Conservation (phyloP, 2,329 filamentous ascomycete species). For the Epichloe hybrida region DNA sequence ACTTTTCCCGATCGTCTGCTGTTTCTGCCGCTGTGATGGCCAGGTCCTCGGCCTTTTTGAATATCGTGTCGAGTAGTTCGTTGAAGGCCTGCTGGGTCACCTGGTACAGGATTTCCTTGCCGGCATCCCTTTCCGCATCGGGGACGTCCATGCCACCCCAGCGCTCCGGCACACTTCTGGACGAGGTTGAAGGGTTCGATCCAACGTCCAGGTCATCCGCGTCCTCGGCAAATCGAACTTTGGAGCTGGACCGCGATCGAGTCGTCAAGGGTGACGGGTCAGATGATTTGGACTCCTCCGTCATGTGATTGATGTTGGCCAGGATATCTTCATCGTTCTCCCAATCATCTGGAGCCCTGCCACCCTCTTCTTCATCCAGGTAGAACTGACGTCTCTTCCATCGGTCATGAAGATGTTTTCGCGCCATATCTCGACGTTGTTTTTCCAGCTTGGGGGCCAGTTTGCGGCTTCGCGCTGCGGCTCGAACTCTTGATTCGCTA, state of each 20-base stretch:
- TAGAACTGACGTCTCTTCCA: conserved; percentile 73
- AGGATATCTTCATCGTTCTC: conserved; percentile 45
- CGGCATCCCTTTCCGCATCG: conserved; percentile 67
- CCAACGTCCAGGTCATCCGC: conserved; percentile 54
- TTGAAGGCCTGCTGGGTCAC: conserved; percentile 85
- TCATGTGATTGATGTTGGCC: conserved; percentile 16
- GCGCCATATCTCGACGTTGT: conserved; percentile 29
- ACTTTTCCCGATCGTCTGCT: conserved; percentile 44
- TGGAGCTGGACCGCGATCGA: conserved; percentile 58
- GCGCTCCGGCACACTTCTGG: conserved; percentile 55
- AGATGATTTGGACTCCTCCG: conserved; percentile 29
- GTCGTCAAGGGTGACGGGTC: conserved; percentile 16
- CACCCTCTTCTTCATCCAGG: conserved; percentile 72
- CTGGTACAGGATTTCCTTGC: conserved; percentile 81
- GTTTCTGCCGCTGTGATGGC: conserved; percentile 55
- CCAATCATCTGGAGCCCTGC: conserved; percentile 45
- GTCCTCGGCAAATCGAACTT: conserved; percentile 64
- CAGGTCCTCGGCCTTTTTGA: conserved; percentile 61
- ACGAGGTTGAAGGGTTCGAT: conserved; percentile 62
- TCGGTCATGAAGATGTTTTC: conserved; percentile 49
- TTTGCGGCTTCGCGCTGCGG: conserved; percentile 22
- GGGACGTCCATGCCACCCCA: conserved; percentile 71
- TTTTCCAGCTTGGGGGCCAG: conserved; percentile 25
- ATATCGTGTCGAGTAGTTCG: conserved; percentile 76
- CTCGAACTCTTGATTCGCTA: conserved; percentile 26